Conservation (phyloP, 1,139 yeast species). For the Ogataea hybrid region DNA sequence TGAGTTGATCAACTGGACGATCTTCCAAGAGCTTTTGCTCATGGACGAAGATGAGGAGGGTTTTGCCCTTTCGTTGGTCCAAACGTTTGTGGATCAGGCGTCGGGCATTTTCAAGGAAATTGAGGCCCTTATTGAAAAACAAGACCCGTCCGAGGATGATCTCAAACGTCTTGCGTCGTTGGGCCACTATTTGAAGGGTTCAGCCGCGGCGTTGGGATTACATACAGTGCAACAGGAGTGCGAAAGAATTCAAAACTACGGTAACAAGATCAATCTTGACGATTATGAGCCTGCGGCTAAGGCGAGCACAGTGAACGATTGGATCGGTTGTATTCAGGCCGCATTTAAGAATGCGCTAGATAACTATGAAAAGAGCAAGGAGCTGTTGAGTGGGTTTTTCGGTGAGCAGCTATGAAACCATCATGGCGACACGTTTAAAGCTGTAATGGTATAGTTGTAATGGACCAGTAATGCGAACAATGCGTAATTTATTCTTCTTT, state of each 20-base stretch:
- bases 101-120: conserved; percentile 74
- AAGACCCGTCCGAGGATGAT: conserved; percentile 36
- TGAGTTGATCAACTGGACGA: conserved; percentile 84
- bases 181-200: conserved; percentile 94
- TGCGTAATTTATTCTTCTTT: conserved; percentile 7
- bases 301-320: conserved; percentile 34
- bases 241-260: conserved; percentile 90
- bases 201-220: conserved; percentile 92
- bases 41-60: conserved; percentile 95
- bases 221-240: conserved; percentile 80
- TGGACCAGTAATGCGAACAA: conserved; percentile 6
- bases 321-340: conserved; percentile 50
- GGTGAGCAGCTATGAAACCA: conserved; percentile 31
- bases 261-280: conserved; percentile 52
- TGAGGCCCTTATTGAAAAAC: conserved; percentile 38
- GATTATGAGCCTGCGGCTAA: conserved; percentile 33
- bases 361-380: conserved; percentile 56
- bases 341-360: conserved; percentile 57
- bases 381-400: conserved; percentile 58
- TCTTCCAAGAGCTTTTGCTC: conserved; percentile 80
- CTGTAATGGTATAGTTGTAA: conserved; percentile 2
- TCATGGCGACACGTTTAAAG: neutral
- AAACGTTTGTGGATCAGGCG: conserved; percentile 88
- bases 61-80: conserved; percentile 72
- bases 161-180: conserved; percentile 64